phyloP scores from a whole-genome alignment of 1,284 basidiomycete genomes.

The Sporisorium exsertum region DNA sequence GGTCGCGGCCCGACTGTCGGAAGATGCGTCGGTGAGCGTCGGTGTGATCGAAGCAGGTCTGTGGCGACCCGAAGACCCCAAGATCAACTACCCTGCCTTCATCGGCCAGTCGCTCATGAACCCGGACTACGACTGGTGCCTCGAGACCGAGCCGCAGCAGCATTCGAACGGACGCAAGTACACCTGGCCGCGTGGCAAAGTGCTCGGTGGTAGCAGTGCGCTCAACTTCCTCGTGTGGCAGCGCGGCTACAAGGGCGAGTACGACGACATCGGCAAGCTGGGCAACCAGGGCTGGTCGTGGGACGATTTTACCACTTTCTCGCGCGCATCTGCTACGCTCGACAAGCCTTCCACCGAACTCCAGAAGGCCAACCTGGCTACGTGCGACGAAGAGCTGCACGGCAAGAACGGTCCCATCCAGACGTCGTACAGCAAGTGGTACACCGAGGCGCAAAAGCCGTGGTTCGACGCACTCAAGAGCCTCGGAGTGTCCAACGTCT shows the following conservation, averaged over 20 bases:
- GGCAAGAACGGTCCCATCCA: constrained; percentile 50
- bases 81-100: constrained; percentile 55
- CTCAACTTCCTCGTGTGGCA: constrained; percentile 71
- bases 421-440: constrained; percentile 56
- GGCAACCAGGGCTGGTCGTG: constrained; percentile 59
- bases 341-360: constrained; percentile 35
- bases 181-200: constrained; percentile 52
- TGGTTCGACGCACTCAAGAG: constrained; percentile 55
- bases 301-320: constrained; percentile 48
- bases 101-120: constrained; percentile 56
- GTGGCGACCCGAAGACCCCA: constrained; percentile 53
- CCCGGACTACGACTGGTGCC: constrained; percentile 55
- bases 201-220: constrained; percentile 62
- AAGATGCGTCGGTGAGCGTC: constrained; percentile 49
- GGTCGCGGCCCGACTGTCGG: constrained; percentile 52
- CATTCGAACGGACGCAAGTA: constrained; percentile 54
- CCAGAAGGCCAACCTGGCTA: constrained; percentile 52
- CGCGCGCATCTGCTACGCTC: constrained; percentile 37
- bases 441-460: constrained; percentile 51
- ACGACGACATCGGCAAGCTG: constrained; percentile 54
- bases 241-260: constrained; percentile 54
- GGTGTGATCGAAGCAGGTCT: constrained; percentile 59
- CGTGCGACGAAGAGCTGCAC: constrained; percentile 40
- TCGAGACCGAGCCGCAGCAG: constrained; percentile 44
- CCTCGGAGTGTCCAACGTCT: constrained; percentile 44